Evolutionary conservation across 140 eudicot genomes (phyloP), one percentile per base, ranked within the genome.

Genomic region (Bidens hawaiensis): DNA sequence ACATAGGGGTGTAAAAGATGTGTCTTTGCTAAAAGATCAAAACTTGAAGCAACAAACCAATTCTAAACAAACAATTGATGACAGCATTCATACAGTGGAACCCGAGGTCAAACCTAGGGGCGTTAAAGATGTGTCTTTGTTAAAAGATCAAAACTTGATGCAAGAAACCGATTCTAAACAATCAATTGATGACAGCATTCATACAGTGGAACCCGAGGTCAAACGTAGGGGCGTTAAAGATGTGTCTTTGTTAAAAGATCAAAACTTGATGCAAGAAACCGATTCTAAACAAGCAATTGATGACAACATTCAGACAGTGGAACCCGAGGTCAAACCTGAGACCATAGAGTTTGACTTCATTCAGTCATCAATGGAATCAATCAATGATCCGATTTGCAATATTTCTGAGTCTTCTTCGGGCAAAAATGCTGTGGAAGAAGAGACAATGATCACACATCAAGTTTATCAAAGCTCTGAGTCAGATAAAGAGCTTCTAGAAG

Each of bases 21-120:
- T 38, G 52, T 64, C 82, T 50, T 77, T 86, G 50, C 60, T 70
- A 58, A 79, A 78, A 72, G 77, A 76, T 69, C 77, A 70, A 59
- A 83, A 65, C 54, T 45, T 50, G 50, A 62, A 25, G 31, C 73
- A 15, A 16, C 68, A 49, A 72, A 60, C 47, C 22, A 62, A 49
- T 30, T 23, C 59, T 19, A 69, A 68, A 72, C 36, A 64, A 69
- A 62, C 65, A 1, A 26, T 40, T 18, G 12, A 22, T 47, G 75
- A 78, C 70, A 76, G 56, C 41, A 78, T 78, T 49, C 65, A 64
- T 26, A 82, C 73, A 73, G 38, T 62, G 33, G 68, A 73, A 65
- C 42, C 67, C 4, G 65, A 57, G 59, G 40, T 48, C 26, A 65
- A 65, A 57, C 14, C 30, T 19, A n/a, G n/a, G 19, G 70, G 64